These are phyloP conservation scores for Teratosphaeria nubilosa DNA, from an alignment of 2,329 filamentous ascomycete genomes.

Conservation along the genomic window DNA sequence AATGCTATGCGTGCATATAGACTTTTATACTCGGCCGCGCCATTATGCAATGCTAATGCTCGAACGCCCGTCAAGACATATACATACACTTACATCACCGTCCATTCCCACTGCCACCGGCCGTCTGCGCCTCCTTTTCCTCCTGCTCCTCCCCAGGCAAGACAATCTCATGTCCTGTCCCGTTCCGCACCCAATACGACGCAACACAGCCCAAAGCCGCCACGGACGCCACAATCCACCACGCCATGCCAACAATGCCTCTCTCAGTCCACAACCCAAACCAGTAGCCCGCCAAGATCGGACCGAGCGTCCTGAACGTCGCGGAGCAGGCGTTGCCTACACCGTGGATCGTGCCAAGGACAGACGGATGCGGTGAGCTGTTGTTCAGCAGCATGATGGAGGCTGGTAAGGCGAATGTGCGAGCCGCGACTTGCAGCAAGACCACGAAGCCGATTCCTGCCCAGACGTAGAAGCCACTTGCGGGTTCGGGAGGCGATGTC, in stretches of 20 bases:
- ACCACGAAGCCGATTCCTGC: slow-evolving; percentile 53
- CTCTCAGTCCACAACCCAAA: slow-evolving; percentile 43
- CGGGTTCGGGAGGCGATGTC: slow-evolving; percentile 38
- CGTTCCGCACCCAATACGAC: slow-evolving; percentile 54
- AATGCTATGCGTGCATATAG: not conserved
- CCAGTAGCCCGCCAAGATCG: slow-evolving; percentile 44
- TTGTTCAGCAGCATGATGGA: slow-evolving; percentile 50
- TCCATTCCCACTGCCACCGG: slow-evolving; percentile 20
- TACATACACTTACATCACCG: slow-evolving; percentile 7
- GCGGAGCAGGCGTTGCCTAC: slow-evolving; percentile 47
- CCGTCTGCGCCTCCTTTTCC: slow-evolving; percentile 17
- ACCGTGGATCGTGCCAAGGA: slow-evolving; percentile 50
- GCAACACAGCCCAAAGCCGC: slow-evolving; percentile 48
- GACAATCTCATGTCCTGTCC: slow-evolving; percentile 51
- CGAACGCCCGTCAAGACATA: not conserved
- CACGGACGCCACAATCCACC: slow-evolving; percentile 48
- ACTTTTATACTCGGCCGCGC: not conserved
- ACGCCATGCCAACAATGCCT: slow-evolving; percentile 46
- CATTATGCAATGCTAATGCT: not conserved
- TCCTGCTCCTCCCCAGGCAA: slow-evolving; percentile 38
- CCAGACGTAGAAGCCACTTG: slow-evolving; percentile 52
- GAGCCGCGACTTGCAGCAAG: slow-evolving; percentile 58
- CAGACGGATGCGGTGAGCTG: slow-evolving; percentile 43
- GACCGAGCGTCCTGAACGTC: slow-evolving; percentile 46
- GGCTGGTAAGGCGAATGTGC: slow-evolving; percentile 56